Evolutionary conservation across 2,329 filamentous ascomycete genomes (phyloP), one percentile per base, ranked within the genome.

Genomic region (Alternaria sp.): DNA sequence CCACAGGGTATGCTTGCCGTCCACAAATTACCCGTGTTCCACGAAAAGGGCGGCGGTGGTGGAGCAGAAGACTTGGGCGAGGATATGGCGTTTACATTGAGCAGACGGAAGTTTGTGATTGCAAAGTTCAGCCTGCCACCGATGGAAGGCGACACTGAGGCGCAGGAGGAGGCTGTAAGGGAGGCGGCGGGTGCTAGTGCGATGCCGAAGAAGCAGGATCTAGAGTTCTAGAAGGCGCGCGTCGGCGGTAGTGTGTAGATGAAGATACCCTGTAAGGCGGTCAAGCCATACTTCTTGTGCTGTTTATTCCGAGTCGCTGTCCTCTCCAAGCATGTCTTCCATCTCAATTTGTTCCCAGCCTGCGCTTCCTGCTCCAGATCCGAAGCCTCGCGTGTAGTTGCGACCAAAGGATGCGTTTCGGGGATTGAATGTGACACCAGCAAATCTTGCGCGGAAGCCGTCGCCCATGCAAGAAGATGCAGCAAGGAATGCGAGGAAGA

Each of bases 121-220:
- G 91, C 90, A 70, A 93, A 93, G 0, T 97, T 93, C 78, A 95
- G 91, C 75, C 82, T 99, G 43, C 95, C 95, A 26, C 95, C 95
- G 0, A 83, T 94, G 41, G 91, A 93, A 55, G 92, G 91, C 2
- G 92, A 93, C 66, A 86, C 81, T 43, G 87, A 88, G 69, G 87
- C 84, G 14, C 87, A 88, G 73, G 82, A 84, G 59, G 81, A 80
- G 12, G 70, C 70, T 41, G 71, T 71, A 14, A 66, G 72, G 48
- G 79, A 58, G 77, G 71, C 42, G 63, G 71, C 74, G 34, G 62
- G 73, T 74, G 51, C 79, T 78, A 63, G 85, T 3, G 85, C 84
- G 52, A 92, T 92, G 57, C 76, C 76, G 47, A 75, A 68, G 51
- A 79, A 79, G 64, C 67, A 72, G 39, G 88, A 91, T 66, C 85